Base-by-base conservation (phyloP, 2,329 filamentous ascomycete genomes). In the Fusarium dimerum region DNA sequence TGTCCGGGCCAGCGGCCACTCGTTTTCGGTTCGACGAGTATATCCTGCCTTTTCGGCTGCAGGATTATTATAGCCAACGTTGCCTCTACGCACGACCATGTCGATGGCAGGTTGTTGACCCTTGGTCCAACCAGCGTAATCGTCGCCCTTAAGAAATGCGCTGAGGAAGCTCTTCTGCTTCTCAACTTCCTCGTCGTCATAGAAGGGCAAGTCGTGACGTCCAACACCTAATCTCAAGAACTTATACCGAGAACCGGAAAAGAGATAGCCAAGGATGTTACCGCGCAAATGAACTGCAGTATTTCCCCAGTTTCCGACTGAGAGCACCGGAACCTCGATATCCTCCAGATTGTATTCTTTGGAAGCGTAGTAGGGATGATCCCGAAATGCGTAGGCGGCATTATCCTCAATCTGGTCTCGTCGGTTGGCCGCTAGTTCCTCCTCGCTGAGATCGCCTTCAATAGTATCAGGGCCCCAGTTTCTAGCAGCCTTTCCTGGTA, bases 171-270 rank as follows among this genome's bases (percentile, higher is more conserved):
- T 82, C 43, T 75, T 76, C 64, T 89, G 86, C 0, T 89, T 60
- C 54, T 86, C 83, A 0, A 87, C 85, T 57, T 88, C 83, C 45
- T 88, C 82, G 1, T 78, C 67, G 66, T 88, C 87, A 70, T 88
- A 90, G 67, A 89, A 89, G 0, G 86, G 86, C 2, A 89, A 72
- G 61, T 89, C 86, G 56, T 90, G 87, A 0, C 87, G 77, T 12
- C 86, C 86, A 1, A 80, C 83, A 62, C 88, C 85, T 66, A 88
- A 83, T 15, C 86, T 79, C 1, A 89, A 74, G 59, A 85, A 90
- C 66, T 89, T 89, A 54, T 84, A 72, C 52, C 83, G 74, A 0
- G 85, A 88, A 1, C 84, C 83, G 0, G 86, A 85, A 43, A 83
- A 76, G 2, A 73, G 71, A 55, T 79, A 89, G 0, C 86, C 86